These are phyloP conservation scores for Mycena galopus DNA, from an alignment of 768 basidiomycete genomes.

Conservation along the genomic window DNA sequence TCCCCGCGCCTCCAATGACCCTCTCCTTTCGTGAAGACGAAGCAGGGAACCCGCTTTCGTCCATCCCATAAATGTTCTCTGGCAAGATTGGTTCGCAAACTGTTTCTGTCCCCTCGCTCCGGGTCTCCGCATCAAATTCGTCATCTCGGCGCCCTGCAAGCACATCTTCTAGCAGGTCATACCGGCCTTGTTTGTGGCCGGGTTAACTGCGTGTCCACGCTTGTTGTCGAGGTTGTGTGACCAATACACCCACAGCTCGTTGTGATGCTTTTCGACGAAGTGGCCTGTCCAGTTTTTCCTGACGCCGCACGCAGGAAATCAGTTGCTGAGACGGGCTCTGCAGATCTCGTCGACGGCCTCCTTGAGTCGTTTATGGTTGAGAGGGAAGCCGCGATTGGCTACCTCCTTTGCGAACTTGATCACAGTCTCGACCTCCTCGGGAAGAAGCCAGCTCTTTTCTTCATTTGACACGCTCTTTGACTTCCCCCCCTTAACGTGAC, in stretches of 20 bases:
- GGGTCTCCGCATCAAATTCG: conserved; percentile 9
- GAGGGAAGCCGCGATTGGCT: too few relatives aligned
- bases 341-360: conserved; percentile 50
- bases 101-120: not conserved
- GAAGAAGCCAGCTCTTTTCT: conserved; percentile 44
- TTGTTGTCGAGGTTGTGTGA: conserved; percentile 49
- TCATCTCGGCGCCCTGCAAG: conserved; percentile 25
- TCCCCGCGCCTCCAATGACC: not conserved
- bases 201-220: conserved; percentile 53
- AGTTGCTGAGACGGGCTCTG: conserved; percentile 41
- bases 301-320: conserved; percentile 48
- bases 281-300: conserved; percentile 53
- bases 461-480: conserved; percentile 42
- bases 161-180: conserved; percentile 45
- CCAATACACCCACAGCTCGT: conserved; percentile 46
- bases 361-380: conserved; percentile 47
- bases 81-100: conserved; percentile 32
- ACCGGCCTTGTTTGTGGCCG: conserved; percentile 48
- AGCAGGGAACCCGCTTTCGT: conserved; percentile 48
- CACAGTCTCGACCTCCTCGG: conserved; percentile 46
- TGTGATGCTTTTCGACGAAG: conserved; percentile 46
- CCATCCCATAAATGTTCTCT: conserved; percentile 49
- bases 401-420: conserved; percentile 44
- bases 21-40: too few relatives aligned
- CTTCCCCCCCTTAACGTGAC: conserved; percentile 37